Percentiles rank a stretch among this genome's conserved stretches.
These are phyloP conservation scores for Ogataea salicorniae DNA, from an alignment of 805 yeast species.

Conservation along the genomic window DNA sequence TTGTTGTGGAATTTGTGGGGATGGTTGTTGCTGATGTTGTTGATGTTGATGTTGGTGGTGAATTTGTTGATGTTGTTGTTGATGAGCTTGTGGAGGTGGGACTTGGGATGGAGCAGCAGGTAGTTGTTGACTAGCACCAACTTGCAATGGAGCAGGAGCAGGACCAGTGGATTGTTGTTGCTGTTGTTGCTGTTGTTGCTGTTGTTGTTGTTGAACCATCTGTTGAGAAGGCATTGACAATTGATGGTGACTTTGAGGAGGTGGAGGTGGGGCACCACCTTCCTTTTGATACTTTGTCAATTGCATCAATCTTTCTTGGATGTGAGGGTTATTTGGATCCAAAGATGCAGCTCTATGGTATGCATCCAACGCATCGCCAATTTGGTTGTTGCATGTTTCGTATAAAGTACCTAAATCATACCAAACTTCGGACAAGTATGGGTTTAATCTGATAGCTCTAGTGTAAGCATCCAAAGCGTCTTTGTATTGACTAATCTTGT, in stretches of 20 bases:
- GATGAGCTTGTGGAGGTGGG: conserved; percentile 17
- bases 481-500: conserved; percentile 91
- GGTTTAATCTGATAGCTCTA: conserved; percentile 90
- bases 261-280: conserved; percentile 50
- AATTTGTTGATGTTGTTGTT: conserved; percentile 3
- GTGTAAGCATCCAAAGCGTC: conserved; percentile 98
- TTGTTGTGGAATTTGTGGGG: too few species aligned
- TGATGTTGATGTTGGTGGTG: conserved; percentile 1
- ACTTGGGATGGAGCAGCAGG: conserved; percentile 23
- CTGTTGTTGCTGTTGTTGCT: conserved; percentile 30
- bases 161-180: conserved; percentile 27
- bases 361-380: conserved; percentile 93
- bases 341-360: conserved; percentile 93
- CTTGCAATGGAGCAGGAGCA: conserved; percentile 26
- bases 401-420: conserved; percentile 95
- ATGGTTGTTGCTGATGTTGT: conserved; percentile 6
- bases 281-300: conserved; percentile 67
- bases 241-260: conserved; percentile 60
- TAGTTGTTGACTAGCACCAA: conserved; percentile 25
- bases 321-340: conserved; percentile 92
- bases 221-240: conserved; percentile 34
- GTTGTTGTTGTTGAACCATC: conserved; percentile 33
- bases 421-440: conserved; percentile 97
- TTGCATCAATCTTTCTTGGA: conserved; percentile 87
- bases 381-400: conserved; percentile 95